phyloP scores from a whole-genome alignment of 2,329 filamentous ascomycete genomes.

The Pseudocercospora ulei region DNA sequence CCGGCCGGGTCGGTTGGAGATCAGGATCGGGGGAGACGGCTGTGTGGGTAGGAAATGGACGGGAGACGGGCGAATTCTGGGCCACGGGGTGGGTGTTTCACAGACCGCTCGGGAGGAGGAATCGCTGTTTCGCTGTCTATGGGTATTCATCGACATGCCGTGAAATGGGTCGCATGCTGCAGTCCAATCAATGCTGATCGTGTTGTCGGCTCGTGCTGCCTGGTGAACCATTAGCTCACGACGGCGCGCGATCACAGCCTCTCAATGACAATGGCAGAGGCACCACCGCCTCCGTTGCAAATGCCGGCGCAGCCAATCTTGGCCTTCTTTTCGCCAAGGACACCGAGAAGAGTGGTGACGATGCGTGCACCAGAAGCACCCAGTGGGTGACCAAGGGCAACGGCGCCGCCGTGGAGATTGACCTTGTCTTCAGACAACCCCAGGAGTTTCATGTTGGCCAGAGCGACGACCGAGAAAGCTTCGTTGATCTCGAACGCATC shows the following conservation, averaged over 20 bases:
- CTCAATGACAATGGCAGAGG: slow-evolving; percentile 88
- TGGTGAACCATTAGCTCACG: not conserved
- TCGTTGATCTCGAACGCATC: slow-evolving; percentile 99
- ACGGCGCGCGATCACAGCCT: slow-evolving; percentile 18
- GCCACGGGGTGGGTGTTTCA: too few relatives aligned
- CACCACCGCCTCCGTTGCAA: slow-evolving; percentile 95
- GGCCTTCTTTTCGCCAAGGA: slow-evolving; percentile 79
- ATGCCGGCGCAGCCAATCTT: slow-evolving; percentile 93
- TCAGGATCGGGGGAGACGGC: too few relatives aligned
- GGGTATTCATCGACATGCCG: slow-evolving; percentile 4
- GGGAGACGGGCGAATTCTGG: too few relatives aligned
- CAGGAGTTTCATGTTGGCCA: slow-evolving; percentile 92
- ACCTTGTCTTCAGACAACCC: slow-evolving; percentile 71
- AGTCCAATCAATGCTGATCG: not conserved
- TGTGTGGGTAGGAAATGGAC: too few relatives aligned
- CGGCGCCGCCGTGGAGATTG: slow-evolving; percentile 89
- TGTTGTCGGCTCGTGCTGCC: not conserved
- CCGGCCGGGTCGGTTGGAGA: too few relatives aligned
- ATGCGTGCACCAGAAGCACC: slow-evolving; percentile 92
- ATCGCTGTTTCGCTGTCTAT: slow-evolving; percentile 5
- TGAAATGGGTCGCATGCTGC: not conserved
- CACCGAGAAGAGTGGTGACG: slow-evolving; percentile 76
- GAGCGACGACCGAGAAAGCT: slow-evolving; percentile 90
- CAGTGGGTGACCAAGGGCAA: slow-evolving; percentile 90
- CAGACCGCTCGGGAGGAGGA: too few relatives aligned